These are phyloP conservation scores for Emergomyces pasteurianus DNA, from an alignment of 2,329 filamentous ascomycete genomes.

Conservation along the genomic window DNA sequence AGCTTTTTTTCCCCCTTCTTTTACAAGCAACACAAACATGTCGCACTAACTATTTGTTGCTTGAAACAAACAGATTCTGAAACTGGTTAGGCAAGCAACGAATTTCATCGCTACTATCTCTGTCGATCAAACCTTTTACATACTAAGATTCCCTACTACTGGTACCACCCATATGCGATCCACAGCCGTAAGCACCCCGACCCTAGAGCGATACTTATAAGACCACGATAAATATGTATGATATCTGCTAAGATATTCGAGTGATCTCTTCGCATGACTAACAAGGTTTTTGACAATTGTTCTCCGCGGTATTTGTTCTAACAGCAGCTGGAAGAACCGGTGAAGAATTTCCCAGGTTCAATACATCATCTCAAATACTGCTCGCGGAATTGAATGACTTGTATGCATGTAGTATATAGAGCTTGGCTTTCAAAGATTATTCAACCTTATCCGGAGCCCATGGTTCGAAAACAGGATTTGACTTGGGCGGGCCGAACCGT, in stretches of 20 bases:
- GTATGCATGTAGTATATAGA: not conserved
- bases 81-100: not conserved
- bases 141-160: too few species aligned
- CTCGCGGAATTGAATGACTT: not conserved
- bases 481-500: not conserved
- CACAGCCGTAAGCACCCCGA: too few species aligned
- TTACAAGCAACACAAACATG: not conserved
- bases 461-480: too few species aligned
- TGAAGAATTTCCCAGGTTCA: not conserved
- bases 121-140: too few species aligned
- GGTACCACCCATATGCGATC: not conserved
- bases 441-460: not conserved
- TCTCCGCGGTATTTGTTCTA: not conserved
- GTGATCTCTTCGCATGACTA: not conserved
- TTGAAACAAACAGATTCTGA: not conserved
- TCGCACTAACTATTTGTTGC: too few species aligned
- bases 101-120: not conserved
- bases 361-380: not conserved
- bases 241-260: not conserved
- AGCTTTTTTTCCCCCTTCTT: too few species aligned
- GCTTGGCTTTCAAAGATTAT: not conserved
- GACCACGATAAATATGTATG: too few species aligned
- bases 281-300: not conserved
- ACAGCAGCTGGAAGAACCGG: not conserved
- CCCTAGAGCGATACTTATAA: too few species aligned